Base-by-base conservation (phyloP, 257 asterid genomes). In the Solanum tarijense region DNA sequence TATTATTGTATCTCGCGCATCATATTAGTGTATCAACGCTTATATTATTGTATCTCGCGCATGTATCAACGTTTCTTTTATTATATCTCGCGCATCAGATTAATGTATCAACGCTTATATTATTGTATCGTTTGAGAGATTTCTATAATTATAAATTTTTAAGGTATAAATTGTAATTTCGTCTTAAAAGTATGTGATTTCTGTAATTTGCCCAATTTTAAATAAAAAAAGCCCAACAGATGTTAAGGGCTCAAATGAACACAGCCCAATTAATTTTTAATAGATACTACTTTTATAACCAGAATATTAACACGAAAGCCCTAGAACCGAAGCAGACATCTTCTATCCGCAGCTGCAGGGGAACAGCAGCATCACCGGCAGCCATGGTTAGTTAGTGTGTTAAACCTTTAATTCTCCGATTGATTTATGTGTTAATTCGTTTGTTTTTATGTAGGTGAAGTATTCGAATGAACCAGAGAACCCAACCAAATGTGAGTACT, bases 391-490 rank as follows among this genome's bases (percentile, higher is more conserved):
- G 27, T 81, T 23, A 9, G 23, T 46, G 16, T 32, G 38, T 46
- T 81, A 46, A 81, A 27, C 68, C 35, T 46, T 5, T 8, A 41
- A 81, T 46, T 48, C 13, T 46, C 9, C 38, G 5, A 46, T 81
- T 81, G 10, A 46, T 16, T 46, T 2, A 5, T 16, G 5, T 9
- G 16, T 16, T 81, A 81, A 81, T 81, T 9, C 29, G 31, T 81
- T 81, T 46, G 66, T 12, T 25, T 27, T 13, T 14, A 9, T 81
- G 41, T 81, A 81, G 98, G 98, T 94, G 94, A 96, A 95, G 91
- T 95, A 95, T 90, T 95, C 98, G 83, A 91, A 87, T 73, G 97
- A 95, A 91, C 95, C 98, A 12, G 94, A 92, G 32, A 95, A 95
- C 35, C 91, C 88, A 27, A 94, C 98, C 84, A 93, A 95, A 90